Evolutionary conservation across 2,329 filamentous ascomycete genomes (phyloP).

Genomic region (Botrytis galanthina): DNA sequence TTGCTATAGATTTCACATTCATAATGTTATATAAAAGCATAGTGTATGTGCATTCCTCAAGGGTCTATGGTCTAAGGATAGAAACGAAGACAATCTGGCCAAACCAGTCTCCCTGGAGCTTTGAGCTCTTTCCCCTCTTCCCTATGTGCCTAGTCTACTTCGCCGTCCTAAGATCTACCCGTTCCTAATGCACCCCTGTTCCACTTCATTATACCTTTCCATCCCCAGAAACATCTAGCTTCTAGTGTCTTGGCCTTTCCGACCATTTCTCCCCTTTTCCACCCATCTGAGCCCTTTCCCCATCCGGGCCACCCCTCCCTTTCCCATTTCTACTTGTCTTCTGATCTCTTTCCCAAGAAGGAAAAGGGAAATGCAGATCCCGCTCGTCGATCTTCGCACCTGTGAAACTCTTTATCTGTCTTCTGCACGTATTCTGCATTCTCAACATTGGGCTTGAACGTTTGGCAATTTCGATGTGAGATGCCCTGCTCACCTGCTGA

Average conservation of each 20-base stretch:
- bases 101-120: neutral
- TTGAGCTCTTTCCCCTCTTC: neutral
- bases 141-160: neutral
- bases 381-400: neutral
- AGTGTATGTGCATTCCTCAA: neutral
- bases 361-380: neutral
- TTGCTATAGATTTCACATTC: neutral
- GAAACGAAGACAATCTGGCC: neutral
- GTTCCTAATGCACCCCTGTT: neutral
- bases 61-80: neutral
- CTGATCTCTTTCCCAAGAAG: neutral
- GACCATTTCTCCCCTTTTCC: neutral
- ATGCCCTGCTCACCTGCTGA: neutral
- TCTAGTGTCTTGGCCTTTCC: neutral
- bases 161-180: neutral
- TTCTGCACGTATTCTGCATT: neutral
- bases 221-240: neutral
- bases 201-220: neutral
- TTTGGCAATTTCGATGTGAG: neutral
- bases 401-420: neutral
- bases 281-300: neutral
- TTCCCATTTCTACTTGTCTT: neutral
- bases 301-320: neutral
- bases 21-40: neutral
- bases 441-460: neutral